Evolutionary conservation across 495 filamentous ascomycete species (phyloP).

Genomic region (Penicillium ucsense): DNA sequence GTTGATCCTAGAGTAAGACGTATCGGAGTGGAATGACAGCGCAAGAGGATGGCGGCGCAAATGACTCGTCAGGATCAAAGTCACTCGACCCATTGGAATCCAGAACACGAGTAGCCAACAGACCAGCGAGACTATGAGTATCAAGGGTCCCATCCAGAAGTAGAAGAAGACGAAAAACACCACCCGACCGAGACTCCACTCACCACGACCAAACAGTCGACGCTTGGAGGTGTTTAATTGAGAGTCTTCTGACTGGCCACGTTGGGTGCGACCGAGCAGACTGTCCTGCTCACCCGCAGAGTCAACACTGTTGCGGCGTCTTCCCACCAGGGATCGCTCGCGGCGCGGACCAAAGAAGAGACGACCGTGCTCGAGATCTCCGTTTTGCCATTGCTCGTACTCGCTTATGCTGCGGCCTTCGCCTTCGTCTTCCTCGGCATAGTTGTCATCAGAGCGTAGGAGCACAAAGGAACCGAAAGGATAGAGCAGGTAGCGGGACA

Average conservation of each 20-base stretch:
- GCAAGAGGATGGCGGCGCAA: slow-evolving; percentile 88
- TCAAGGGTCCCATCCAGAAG: slow-evolving; percentile 78
- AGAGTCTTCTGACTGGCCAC: slow-evolving; percentile 39
- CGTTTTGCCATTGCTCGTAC: slow-evolving; percentile 98
- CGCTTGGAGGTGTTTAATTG: slow-evolving; percentile 62
- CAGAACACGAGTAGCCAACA: slow-evolving; percentile 97
- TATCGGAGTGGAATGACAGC: slow-evolving; percentile 84
- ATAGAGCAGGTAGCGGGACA: slow-evolving; percentile 83
- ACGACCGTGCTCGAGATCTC: slow-evolving; percentile 88
- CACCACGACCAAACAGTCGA: slow-evolving; percentile 83
- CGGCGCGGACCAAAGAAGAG: slow-evolving; percentile 89
- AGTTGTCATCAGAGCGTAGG: slow-evolving; percentile 85
- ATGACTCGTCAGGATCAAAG: slow-evolving; percentile 80
- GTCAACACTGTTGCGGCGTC: slow-evolving; percentile 79
- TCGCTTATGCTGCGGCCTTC: slow-evolving; percentile 98
- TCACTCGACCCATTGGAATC: slow-evolving; percentile 97
- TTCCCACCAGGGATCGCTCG: slow-evolving; percentile 73
- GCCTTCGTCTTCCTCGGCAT: slow-evolving; percentile 93
- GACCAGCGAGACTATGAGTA: slow-evolving; percentile 73
- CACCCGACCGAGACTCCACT: slow-evolving; percentile 90
- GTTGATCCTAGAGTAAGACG: slow-evolving; percentile 57
- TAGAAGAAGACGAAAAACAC: slow-evolving; percentile 98
- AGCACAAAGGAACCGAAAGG: slow-evolving; percentile 95
- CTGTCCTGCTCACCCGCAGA: slow-evolving; percentile 83
- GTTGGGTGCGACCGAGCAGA: slow-evolving; percentile 61